Percentiles rank a stretch among this genome's conserved stretches.
These are phyloP conservation scores for Zygosaccharomyces pseudobailii DNA, from an alignment of 1,139 yeast genomes.

Conservation along the genomic window DNA sequence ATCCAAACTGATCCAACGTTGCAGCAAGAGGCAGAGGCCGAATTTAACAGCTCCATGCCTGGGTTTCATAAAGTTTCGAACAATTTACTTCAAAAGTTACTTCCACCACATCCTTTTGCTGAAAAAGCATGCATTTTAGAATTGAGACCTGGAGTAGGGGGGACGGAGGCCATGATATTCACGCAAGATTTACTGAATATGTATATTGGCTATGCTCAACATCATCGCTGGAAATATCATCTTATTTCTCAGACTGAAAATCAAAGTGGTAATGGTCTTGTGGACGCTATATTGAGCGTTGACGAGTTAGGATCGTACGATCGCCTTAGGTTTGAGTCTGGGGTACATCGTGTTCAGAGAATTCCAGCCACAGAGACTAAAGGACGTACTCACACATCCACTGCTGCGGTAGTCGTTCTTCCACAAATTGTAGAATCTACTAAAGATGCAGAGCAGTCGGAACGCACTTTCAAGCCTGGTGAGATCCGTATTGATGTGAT, in stretches of 20 bases:
- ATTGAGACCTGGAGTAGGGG: constrained; percentile 94
- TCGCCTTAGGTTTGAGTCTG: constrained; percentile 75
- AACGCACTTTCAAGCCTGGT: constrained; percentile 73
- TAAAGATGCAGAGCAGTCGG: constrained; percentile 52
- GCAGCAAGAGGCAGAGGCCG: constrained; percentile 37
- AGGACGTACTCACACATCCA: constrained; percentile 92
- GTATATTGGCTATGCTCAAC: constrained; percentile 70
- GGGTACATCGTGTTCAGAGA: constrained; percentile 94
- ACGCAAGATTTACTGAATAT: constrained; percentile 73
- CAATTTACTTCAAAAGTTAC: constrained; percentile 50
- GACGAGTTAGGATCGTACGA: constrained; percentile 77
- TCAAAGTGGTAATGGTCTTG: constrained; percentile 56
- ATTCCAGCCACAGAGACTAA: constrained; percentile 90
- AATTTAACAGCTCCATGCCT: constrained; percentile 32
- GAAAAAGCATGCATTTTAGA: constrained; percentile 80
- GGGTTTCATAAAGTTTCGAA: constrained; percentile 35
- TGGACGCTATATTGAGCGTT: constrained; percentile 72
- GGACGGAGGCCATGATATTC: constrained; percentile 86
- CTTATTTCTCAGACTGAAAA: constrained; percentile 56
- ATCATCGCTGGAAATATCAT: constrained; percentile 61
- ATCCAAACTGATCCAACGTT: constrained; percentile 34
- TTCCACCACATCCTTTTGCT: constrained; percentile 74
- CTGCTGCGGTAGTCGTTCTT: constrained; percentile 90
- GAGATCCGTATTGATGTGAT: constrained; percentile 90
- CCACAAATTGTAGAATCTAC: constrained; percentile 65